phyloP scores from a whole-genome alignment of 2,329 filamentous ascomycete genomes.

The Podosphaera fusca region DNA sequence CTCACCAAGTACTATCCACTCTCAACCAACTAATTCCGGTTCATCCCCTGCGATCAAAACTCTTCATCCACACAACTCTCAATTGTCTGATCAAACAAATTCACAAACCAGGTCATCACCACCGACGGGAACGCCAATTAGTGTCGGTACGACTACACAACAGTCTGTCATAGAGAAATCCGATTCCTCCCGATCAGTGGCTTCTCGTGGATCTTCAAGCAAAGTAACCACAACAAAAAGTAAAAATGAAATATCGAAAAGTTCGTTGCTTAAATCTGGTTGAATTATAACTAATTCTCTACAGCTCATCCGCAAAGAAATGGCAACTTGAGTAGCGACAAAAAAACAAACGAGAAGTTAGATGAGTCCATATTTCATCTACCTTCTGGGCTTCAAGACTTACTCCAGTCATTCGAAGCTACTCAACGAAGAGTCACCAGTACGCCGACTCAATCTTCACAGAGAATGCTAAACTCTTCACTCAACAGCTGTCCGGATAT shows the following conservation, averaged over 20 bases:
- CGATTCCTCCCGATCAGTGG: conserved; percentile 14
- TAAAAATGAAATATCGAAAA: conserved; percentile 21
- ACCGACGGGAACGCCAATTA: conserved; percentile 20
- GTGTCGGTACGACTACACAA: conserved; percentile 21
- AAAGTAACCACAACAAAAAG: conserved; percentile 20
- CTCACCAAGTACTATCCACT: conserved; percentile 28
- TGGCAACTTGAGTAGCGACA: conserved; percentile 28
- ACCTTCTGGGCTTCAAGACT: conserved; percentile 66
- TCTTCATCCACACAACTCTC: conserved; percentile 11
- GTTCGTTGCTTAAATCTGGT: conserved; percentile 15
- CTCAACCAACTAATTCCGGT: conserved; percentile 20
- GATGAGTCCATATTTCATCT: conserved; percentile 85
- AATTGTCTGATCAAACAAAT: conserved; percentile 8
- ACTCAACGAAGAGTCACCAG: conserved; percentile 42
- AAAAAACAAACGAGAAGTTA: conserved; percentile 19
- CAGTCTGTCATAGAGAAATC: conserved; percentile 24
- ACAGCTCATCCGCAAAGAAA: conserved; percentile 22
- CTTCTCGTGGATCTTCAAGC: conserved; percentile 9
- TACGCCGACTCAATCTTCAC: conserved; percentile 35
- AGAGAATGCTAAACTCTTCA: conserved; percentile 54
- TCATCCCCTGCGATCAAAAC: conserved; percentile 18
- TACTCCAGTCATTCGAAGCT: conserved; percentile 75
- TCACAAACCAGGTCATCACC: conserved; percentile 29
- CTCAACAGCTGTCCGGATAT: conserved; percentile 49
- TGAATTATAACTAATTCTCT: conserved; percentile 6